Evolutionary conservation across 2,329 filamentous ascomycete species (phyloP), one percentile per base, ranked within the genome.

Genomic region (Hymenoscyphus salicellus): DNA sequence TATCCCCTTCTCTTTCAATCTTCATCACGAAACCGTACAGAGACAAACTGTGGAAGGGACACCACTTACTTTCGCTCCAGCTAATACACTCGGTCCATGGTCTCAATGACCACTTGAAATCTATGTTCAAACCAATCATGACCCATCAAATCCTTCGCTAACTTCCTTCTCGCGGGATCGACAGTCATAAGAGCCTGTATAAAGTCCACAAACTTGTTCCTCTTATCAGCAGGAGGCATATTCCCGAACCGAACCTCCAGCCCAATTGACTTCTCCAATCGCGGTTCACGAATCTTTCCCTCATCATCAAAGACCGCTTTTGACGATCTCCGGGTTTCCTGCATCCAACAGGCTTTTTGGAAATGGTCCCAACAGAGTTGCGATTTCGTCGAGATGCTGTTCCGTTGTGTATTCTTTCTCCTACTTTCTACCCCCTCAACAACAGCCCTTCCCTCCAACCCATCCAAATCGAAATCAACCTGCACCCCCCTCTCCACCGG

Each of bases 391-490:
- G 23, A 52, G 46, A 52, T 52, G 46, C 23, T 52, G 46, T 23
- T 52, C 20, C 20, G 20, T 52, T 3, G 20, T 52, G 20, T 52
- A 52, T 26, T 23, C 26, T 8, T 20, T 20, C 6, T 52, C 10
- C 5, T 17, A 17, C 8, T 26, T 26, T 30, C 26, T 8, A 56
- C 52, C 26, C 17, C 28, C 26, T 33, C 28, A 56, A 33, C 26
- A 56, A 28, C 49, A 16, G 4, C 49, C n/a, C 3, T 26, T 30
- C 52, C 11, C 10, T 26, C 46, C 46, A 17, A 30, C n/a, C 60
- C 57, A 55, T 66, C 64, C 26, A 61, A 41, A 55, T 66, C 65
- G 55, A 66, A 60, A 58, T 66, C 46, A 3, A 66, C 62, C 59
- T 66, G 62, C 10, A 56, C 59, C 38, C 65, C 62, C 36, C 60